phyloP scores from a whole-genome alignment of 164 flowering plant species.

The Aristolochia californica region DNA sequence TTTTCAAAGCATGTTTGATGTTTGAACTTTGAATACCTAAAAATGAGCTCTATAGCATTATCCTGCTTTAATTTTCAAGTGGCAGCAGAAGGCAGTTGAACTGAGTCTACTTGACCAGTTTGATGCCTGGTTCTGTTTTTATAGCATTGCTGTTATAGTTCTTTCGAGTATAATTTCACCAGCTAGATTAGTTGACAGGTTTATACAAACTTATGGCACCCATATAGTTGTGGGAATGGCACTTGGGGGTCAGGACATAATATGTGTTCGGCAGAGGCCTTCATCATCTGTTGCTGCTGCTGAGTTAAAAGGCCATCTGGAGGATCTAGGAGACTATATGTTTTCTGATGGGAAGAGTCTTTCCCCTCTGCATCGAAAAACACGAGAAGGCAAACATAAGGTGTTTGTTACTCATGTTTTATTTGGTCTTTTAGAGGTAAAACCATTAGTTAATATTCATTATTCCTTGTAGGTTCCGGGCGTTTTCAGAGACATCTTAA shows the following conservation, averaged over 20 bases:
- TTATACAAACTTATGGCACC: conserved; percentile 77
- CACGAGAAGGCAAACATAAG: conserved; percentile 44
- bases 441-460: conserved; percentile 2
- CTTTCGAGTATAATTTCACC: no score
- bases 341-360: conserved; percentile 65
- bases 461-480: conserved; percentile 55
- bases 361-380: conserved; percentile 34
- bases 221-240: conserved; percentile 80
- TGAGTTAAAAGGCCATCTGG: conserved; percentile 60
- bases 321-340: conserved; percentile 72
- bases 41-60: no score
- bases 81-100: no score
- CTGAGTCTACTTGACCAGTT: no score
- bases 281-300: conserved; percentile 62
- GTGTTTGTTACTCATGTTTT: conserved; percentile 15
- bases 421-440: neutral
- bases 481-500: conserved; percentile 53
- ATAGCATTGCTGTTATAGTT: no score
- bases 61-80: no score
- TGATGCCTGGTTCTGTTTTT: no score
- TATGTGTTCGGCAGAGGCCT: conserved; percentile 60
- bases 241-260: conserved; percentile 80
- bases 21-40: no score
- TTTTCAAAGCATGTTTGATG: no score
- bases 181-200: conserved; percentile 29